Evolutionary conservation across 139 green algal species (phyloP).

Genomic region (Cymbomonas tetramitiformis): DNA sequence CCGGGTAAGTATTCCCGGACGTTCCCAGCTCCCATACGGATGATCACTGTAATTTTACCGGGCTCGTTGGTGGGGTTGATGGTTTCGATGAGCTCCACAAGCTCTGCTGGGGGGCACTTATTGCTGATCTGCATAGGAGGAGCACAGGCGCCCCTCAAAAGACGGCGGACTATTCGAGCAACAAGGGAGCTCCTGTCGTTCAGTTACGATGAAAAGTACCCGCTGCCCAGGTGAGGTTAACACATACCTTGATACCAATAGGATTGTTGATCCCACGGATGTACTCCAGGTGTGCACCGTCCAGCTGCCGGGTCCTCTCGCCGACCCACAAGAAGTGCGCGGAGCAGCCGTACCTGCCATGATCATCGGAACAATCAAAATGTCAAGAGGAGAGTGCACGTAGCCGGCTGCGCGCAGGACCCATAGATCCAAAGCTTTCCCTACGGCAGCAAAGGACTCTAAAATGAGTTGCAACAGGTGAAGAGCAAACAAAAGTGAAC

Average conservation of each 20-base stretch:
- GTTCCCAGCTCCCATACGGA: slow-evolving; percentile 87
- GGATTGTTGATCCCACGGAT: slow-evolving; percentile 85
- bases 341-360: slow-evolving; percentile 88
- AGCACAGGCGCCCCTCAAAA: no score
- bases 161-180: no score
- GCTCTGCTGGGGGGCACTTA: slow-evolving; percentile 78
- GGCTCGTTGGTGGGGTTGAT: slow-evolving; percentile 90
- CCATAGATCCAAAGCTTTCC: not conserved
- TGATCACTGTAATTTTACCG: slow-evolving; percentile 79
- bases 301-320: slow-evolving; percentile 92
- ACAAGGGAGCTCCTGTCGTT: no score
- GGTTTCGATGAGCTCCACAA: slow-evolving; percentile 71
- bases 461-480: no score
- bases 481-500: no score
- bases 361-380: slow-evolving; percentile 39
- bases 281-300: slow-evolving; percentile 93
- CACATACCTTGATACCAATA: slow-evolving; percentile 88
- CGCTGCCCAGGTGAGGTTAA: no score
- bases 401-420: not conserved
- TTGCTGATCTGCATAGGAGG: no score
- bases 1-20: slow-evolving; percentile 45
- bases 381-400: not conserved
- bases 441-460: not conserved
- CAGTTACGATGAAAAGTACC: no score
- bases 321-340: slow-evolving; percentile 96